Percentiles rank a stretch among this genome's conserved stretches.
Evolutionary conservation across 192 early-diverging fungal genomes (phyloP).

Genomic region (Linnemannia schmuckeri): DNA sequence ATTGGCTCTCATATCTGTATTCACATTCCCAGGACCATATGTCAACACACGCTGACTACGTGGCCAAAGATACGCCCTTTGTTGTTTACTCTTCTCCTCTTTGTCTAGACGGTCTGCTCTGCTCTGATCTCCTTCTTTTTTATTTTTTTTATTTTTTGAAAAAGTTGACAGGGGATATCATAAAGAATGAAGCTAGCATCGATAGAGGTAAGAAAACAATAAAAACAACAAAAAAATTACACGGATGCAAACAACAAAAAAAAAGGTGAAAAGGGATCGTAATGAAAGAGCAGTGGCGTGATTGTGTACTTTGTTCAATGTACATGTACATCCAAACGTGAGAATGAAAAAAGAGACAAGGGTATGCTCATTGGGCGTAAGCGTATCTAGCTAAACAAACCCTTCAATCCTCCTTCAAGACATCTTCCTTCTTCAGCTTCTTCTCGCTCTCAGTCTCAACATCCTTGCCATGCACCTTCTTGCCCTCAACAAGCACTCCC

Average conservation of each 20-base stretch:
- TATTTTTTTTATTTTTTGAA: neutral
- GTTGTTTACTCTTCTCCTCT: neutral
- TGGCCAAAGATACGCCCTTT: neutral
- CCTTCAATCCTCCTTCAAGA: constrained; percentile 43
- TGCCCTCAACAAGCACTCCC: constrained; percentile 68
- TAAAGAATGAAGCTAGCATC: neutral
- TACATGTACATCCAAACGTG: neutral
- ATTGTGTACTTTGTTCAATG: neutral
- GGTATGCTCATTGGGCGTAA: neutral
- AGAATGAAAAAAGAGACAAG: neutral
- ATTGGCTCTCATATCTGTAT: neutral
- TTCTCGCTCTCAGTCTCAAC: constrained; percentile 37
- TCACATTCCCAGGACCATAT: neutral
- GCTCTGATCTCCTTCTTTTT: neutral
- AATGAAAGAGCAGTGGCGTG: neutral
- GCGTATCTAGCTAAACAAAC: neutral
- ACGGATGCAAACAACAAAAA: neutral
- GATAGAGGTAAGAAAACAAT: neutral
- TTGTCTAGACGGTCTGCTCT: neutral
- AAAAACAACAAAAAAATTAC: neutral
- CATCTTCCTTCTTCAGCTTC: constrained; percentile 62
- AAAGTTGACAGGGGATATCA: neutral
- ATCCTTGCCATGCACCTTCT: constrained; percentile 38
- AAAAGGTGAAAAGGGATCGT: neutral
- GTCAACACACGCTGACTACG: neutral